These are phyloP conservation scores for Kluyveromyces wickerhamii DNA, from an alignment of 805 yeast genomes.

Conservation along the genomic window DNA sequence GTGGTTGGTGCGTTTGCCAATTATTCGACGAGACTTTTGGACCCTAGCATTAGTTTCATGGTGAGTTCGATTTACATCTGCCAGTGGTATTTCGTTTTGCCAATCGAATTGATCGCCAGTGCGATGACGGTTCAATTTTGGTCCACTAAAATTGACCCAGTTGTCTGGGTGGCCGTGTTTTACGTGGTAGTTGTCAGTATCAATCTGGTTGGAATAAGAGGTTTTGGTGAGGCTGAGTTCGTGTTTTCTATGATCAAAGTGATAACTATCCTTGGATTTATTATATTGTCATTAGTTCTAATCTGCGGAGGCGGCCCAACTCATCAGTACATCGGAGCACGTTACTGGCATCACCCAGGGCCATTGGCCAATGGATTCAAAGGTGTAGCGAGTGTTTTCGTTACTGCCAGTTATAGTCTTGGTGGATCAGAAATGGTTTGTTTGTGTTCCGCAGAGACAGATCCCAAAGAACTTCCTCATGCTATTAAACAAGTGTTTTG, in stretches of 20 bases:
- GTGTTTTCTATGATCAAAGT: constrained; percentile 38
- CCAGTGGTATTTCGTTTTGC: constrained; percentile 41
- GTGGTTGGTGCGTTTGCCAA: constrained; percentile 43
- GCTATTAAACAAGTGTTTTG: constrained; percentile 68
- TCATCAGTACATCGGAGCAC: constrained; percentile 38
- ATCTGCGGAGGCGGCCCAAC: constrained; percentile 40
- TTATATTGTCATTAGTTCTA: constrained; percentile 42
- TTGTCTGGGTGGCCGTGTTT: constrained; percentile 39
- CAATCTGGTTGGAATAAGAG: constrained; percentile 42
- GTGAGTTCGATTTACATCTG: constrained; percentile 47
- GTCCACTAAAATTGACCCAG: constrained; percentile 34
- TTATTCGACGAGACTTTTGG: constrained; percentile 40
- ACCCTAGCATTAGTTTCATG: constrained; percentile 47
- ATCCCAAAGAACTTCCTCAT: constrained; percentile 51
- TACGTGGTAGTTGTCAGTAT: constrained; percentile 35
- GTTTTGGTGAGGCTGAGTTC: constrained; percentile 45
- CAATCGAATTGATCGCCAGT: constrained; percentile 42
- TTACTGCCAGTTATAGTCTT: constrained; percentile 66
- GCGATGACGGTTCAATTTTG: constrained; percentile 43
- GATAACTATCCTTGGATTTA: constrained; percentile 40
- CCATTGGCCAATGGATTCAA: constrained; percentile 48
- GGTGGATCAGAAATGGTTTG: constrained; percentile 69
- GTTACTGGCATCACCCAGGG: constrained; percentile 46
- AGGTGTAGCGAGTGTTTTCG: constrained; percentile 59
- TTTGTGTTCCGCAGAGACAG: constrained; percentile 67